These are phyloP conservation scores for Diaporthe sp. DNA, from an alignment of 2,329 filamentous ascomycete species.

Conservation along the genomic window DNA sequence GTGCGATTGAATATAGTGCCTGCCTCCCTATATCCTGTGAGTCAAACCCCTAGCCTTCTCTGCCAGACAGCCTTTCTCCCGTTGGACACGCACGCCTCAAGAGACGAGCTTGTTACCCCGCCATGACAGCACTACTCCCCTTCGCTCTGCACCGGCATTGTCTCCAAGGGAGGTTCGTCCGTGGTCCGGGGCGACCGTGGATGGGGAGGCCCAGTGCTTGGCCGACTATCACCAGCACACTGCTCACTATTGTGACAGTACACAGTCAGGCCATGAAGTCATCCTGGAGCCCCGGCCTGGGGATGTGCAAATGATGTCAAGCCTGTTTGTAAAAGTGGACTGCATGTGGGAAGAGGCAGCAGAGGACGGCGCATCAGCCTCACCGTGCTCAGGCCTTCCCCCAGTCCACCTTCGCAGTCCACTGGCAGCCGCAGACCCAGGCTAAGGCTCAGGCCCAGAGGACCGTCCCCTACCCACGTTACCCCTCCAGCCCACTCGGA, in stretches of 20 bases:
- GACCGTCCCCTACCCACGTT: constrained; percentile 20
- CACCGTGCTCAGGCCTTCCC: background rate
- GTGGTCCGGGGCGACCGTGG: background rate
- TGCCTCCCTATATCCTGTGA: background rate
- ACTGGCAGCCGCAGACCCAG: background rate
- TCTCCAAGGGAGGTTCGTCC: background rate
- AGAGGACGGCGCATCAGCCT: constrained; percentile 4
- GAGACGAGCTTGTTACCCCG: constrained; percentile 15
- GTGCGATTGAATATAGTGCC: background rate
- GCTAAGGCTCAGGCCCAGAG: background rate
- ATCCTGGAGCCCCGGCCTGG: constrained; percentile 9
- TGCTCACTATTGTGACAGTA: background rate
- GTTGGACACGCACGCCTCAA: background rate
- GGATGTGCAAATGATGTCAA: constrained; percentile 27
- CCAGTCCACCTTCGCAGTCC: constrained; percentile 13
- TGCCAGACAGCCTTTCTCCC: background rate
- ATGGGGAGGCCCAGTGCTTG: background rate
- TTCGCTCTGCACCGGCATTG: background rate
- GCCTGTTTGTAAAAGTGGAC: constrained; percentile 31
- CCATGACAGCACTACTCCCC: constrained; percentile 4
- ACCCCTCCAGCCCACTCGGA: constrained; percentile 26
- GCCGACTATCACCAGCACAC: background rate
- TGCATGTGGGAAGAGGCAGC: constrained; percentile 2
- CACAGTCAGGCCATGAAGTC: constrained; percentile 21
- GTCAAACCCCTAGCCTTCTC: background rate